Conservation (phyloP, 768 basidiomycete species). For the Termitomyces bulborhizus region DNA sequence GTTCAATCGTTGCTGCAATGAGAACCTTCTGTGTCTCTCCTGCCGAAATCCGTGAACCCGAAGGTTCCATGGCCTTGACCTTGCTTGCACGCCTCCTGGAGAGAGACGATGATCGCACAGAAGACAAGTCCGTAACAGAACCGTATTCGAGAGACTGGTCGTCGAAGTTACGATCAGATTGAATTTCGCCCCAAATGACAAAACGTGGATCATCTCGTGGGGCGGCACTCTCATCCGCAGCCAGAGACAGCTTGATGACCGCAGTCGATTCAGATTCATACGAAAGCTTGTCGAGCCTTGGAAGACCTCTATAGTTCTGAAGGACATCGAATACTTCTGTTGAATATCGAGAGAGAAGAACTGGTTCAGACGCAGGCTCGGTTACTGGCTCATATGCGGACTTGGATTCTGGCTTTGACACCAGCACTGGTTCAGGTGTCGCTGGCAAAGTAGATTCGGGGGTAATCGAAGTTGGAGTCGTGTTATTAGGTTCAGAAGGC, state of each 20-base stretch:
- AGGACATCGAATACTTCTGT: conserved; percentile 76
- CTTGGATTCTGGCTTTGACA: not conserved
- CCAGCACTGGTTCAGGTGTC: conserved; percentile 13
- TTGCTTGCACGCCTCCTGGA: conserved; percentile 30
- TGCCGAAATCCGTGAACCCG: conserved; percentile 14
- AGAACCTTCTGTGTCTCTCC: conserved; percentile 43
- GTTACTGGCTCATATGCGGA: conserved; percentile 7
- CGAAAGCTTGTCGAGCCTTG: conserved; percentile 61
- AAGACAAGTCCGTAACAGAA: conserved; percentile 26
- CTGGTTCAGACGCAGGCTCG: conserved; percentile 41
- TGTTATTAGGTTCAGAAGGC: conserved; percentile 5
- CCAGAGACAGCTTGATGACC: conserved; percentile 68
- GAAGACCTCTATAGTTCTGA: conserved; percentile 74
- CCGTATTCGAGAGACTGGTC: conserved; percentile 28
- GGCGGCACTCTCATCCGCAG: conserved; percentile 58
- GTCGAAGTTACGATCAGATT: conserved; percentile 25
- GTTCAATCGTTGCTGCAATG: conserved; percentile 88
- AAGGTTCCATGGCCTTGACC: conserved; percentile 24
- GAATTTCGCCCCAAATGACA: conserved; percentile 79
- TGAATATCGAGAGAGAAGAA: conserved; percentile 57
- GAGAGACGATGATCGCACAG: conserved; percentile 23
- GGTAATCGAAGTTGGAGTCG: conserved; percentile 10
- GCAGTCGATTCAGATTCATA: conserved; percentile 51
- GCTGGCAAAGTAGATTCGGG: conserved; percentile 6
- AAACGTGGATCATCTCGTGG: conserved; percentile 88